Conservation (phyloP, 2,329 filamentous ascomycete species). For the Fusarium incarnatum region DNA sequence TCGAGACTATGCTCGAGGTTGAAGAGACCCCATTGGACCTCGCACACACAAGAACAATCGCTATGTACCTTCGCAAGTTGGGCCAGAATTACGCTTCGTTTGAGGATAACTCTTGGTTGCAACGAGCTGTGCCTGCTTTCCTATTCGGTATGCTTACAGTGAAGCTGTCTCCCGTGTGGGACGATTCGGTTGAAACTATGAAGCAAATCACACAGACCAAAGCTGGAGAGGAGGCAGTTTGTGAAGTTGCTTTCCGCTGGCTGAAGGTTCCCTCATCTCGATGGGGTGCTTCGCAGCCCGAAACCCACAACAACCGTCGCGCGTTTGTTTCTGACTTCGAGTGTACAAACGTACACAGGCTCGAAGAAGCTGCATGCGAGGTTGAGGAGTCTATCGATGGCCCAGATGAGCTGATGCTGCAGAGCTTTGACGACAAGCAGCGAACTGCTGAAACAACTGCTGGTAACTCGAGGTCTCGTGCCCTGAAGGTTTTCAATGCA, state of each 20-base stretch:
- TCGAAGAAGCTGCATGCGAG: constrained; percentile 65
- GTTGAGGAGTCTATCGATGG: constrained; percentile 65
- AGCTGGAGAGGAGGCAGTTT: constrained; percentile 77
- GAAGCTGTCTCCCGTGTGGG: constrained; percentile 86
- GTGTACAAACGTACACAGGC: constrained; percentile 77
- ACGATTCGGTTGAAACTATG: constrained; percentile 81
- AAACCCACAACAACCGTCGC: constrained; percentile 51
- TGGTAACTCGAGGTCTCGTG: constrained; percentile 76
- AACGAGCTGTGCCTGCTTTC: constrained; percentile 80
- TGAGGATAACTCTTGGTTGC: constrained; percentile 71
- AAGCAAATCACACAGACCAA: constrained; percentile 78
- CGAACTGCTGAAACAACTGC: constrained; percentile 62
- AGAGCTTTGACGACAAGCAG: constrained; percentile 74
- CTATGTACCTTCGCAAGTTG: constrained; percentile 87
- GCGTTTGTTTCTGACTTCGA: constrained; percentile 78
- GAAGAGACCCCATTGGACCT: constrained; percentile 84
- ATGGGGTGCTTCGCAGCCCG: constrained; percentile 59
- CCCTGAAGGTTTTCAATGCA: constrained; percentile 80
- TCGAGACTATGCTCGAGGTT: constrained; percentile 75
- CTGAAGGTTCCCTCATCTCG: constrained; percentile 68
- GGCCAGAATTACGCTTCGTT: constrained; percentile 71
- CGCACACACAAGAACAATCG: constrained; percentile 79
- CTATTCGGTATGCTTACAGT: constrained; percentile 91
- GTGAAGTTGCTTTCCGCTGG: constrained; percentile 82
- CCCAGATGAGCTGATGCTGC: constrained; percentile 68